Evolutionary conservation across 495 filamentous ascomycete genomes (phyloP).

Genomic region (Xylaria palmicola): DNA sequence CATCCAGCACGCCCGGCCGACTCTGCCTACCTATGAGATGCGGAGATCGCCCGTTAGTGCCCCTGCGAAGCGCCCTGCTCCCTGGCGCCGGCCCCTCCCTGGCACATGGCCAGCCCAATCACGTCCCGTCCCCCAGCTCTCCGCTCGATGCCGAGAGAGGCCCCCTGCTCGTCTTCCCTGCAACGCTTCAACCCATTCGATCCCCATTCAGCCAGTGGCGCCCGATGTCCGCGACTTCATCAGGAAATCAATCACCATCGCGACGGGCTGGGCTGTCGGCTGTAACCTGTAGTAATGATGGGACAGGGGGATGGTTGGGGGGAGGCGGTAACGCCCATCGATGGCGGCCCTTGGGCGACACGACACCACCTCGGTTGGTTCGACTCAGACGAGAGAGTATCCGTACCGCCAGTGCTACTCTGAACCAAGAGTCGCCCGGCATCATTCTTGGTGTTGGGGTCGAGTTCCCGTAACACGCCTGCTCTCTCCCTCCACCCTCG

Average conservation of each 20-base stretch:
- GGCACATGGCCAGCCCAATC: conserved; percentile 20
- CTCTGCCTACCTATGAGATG: conserved; percentile 31
- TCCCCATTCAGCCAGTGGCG: background rate
- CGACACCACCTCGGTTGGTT: background rate
- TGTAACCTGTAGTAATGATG: no score
- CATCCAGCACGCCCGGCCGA: conserved; percentile 23
- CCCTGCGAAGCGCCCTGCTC: conserved; percentile 23
- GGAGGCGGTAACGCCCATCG: conserved; percentile 1
- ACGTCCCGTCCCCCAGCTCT: conserved; percentile 23
- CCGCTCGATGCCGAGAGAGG: conserved; percentile 22
- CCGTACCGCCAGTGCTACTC: no score
- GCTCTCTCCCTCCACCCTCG: background rate
- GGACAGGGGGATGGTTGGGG: no score
- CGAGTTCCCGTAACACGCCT: background rate
- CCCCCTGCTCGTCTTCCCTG: background rate
- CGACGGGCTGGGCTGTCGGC: background rate
- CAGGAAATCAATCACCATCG: conserved; percentile 5
- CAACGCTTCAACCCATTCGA: background rate
- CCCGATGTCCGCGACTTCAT: conserved; percentile 22
- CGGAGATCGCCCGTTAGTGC: conserved; percentile 23
- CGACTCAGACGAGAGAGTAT: no score
- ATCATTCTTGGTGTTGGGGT: conserved; percentile 1
- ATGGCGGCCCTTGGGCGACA: background rate
- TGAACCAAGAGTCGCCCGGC: background rate
- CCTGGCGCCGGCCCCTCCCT: conserved; percentile 25